phyloP scores from a whole-genome alignment of 1,284 basidiomycete species.

The Apiotrichum mycotoxinovorans region DNA sequence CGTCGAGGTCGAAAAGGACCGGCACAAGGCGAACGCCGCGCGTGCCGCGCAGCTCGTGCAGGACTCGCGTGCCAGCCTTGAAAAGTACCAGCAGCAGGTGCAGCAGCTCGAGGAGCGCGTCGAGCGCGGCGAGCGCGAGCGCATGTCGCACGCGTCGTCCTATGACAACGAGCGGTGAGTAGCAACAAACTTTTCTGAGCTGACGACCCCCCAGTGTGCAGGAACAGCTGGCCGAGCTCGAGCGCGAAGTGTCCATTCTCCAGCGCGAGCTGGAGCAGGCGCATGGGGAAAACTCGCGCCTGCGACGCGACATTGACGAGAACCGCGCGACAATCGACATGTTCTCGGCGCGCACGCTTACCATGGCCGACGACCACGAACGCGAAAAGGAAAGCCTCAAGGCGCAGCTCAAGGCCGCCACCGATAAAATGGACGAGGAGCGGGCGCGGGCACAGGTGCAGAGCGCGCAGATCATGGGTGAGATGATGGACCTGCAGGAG shows the following conservation, averaged over 20 bases:
- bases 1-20: conserved; percentile 78
- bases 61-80: conserved; percentile 69
- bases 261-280: conserved; percentile 8
- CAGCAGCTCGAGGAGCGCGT: conserved; percentile 8
- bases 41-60: conserved; percentile 81
- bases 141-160: too few relatives aligned
- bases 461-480: conserved; percentile 48
- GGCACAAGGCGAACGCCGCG: conserved; percentile 84
- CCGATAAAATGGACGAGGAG: conserved; percentile 44
- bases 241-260: conserved; percentile 1
- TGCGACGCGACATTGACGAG: not conserved
- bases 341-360: conserved; percentile 66
- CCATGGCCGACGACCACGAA: conserved; percentile 70
- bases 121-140: not conserved
- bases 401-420: conserved; percentile 26
- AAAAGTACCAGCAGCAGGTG: conserved; percentile 69
- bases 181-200: not conserved
- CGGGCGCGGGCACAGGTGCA: conserved; percentile 40
- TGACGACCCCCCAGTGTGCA: not conserved
- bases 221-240: not conserved
- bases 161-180: too few relatives aligned
- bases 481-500: conserved; percentile 49
- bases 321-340: not conserved
- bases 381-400: conserved; percentile 32
- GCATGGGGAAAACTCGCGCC: conserved; percentile 3